phyloP scores from a whole-genome alignment of 306 rosid genomes.

The Inga leiocalycina region DNA sequence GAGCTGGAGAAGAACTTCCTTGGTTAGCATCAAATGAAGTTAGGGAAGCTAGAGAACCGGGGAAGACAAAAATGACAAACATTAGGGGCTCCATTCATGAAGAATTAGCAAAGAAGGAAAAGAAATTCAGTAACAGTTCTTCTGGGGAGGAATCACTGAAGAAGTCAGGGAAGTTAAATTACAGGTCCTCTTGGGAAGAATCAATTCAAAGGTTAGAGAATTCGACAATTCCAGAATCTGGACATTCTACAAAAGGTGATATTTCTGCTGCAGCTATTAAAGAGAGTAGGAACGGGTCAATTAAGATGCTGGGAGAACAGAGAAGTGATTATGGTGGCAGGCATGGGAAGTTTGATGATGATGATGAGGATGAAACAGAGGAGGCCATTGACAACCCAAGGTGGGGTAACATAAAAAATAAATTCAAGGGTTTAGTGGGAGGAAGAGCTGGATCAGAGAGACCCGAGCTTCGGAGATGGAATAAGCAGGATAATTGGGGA shows the following conservation, averaged over 20 bases:
- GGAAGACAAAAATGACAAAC: constrained; percentile 21
- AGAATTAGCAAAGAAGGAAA: constrained; percentile 37
- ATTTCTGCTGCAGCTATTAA: constrained; percentile 22
- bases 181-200: constrained; percentile 61
- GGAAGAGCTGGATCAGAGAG: constrained; percentile 51
- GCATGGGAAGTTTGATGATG: constrained; percentile 38
- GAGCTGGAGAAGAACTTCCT: constrained; percentile 54
- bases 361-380: constrained; percentile 54
- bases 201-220: constrained; percentile 51
- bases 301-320: constrained; percentile 40
- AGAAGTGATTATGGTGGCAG: constrained; percentile 33
- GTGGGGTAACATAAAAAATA: constrained; percentile 77
- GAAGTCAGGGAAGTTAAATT: constrained; percentile 41
- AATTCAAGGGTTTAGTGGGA: constrained; percentile 55
- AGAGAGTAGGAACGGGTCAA: constrained; percentile 38
- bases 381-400: constrained; percentile 73
- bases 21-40: constrained; percentile 60
- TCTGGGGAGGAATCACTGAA: constrained; percentile 46
- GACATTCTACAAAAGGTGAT: constrained; percentile 28
- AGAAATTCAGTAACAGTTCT: constrained; percentile 26
- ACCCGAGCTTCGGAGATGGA: constrained; percentile 75
- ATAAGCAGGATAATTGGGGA: constrained; percentile 81
- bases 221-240: constrained; percentile 34
- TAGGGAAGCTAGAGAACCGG: constrained; percentile 29
- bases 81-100: constrained; percentile 42